phyloP scores from a whole-genome alignment of 306 rosid species.

The Canavalia ensiformis region DNA sequence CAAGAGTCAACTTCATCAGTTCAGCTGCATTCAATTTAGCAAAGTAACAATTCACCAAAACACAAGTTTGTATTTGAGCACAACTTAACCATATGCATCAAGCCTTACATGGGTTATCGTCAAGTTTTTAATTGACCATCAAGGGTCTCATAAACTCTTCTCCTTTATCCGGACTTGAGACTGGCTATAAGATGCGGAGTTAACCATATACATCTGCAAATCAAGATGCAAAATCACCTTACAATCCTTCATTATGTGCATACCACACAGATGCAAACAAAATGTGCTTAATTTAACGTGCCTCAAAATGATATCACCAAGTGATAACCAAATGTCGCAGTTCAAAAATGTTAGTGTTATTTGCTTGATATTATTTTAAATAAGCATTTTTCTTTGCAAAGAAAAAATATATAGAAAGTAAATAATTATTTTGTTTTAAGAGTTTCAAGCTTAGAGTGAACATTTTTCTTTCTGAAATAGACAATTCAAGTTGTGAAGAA shows the following conservation, averaged over 20 bases:
- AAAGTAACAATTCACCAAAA: background rate
- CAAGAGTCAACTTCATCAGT: constrained; percentile 2
- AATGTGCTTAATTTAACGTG: background rate
- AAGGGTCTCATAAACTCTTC: no score
- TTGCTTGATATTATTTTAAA: background rate
- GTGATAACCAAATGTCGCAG: background rate
- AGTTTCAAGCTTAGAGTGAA: background rate
- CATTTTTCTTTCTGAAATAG: background rate
- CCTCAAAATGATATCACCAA: background rate
- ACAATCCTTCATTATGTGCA: background rate
- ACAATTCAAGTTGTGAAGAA: background rate
- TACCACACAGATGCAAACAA: background rate
- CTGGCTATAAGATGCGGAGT: no score
- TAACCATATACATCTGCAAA: background rate
- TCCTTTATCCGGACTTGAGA: no score
- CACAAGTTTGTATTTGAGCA: background rate
- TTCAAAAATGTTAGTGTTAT: background rate
- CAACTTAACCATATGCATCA: background rate
- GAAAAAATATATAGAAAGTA: background rate
- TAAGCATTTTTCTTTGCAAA: background rate
- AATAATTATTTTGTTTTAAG: background rate
- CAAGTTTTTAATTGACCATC: no score
- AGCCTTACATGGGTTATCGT: no score
- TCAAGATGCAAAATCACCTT: background rate
- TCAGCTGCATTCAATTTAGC: background rate